Conservation (phyloP, 495 filamentous ascomycete genomes). For the Aspergillus biplanus region DNA sequence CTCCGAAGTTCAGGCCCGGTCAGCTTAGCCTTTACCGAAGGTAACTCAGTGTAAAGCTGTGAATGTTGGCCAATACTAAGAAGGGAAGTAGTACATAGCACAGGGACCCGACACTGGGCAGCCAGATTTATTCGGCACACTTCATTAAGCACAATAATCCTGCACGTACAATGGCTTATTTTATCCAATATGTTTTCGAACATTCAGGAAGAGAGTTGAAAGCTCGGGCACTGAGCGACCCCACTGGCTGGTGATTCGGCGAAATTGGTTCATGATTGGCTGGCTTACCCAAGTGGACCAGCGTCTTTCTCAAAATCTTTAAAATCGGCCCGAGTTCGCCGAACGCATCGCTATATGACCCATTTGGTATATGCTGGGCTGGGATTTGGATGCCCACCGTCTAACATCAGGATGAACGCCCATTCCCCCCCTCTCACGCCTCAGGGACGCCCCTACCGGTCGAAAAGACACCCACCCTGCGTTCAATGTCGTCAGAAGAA, state of each 20-base stretch:
- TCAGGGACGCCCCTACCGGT: slow-evolving; percentile 39
- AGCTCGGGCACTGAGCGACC: too few species aligned
- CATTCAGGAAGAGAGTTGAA: too few species aligned
- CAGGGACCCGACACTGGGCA: too few species aligned
- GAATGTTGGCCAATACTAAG: too few species aligned
- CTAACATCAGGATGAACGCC: not conserved
- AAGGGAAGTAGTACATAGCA: too few species aligned
- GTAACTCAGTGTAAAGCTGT: too few species aligned
- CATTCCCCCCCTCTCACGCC: not conserved
- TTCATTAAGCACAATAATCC: too few species aligned
- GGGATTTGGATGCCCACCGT: not conserved
- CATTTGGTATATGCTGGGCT: not conserved
- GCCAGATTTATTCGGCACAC: too few species aligned
- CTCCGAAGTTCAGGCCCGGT: too few species aligned
- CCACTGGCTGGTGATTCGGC: not conserved
- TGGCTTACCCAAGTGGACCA: not conserved
- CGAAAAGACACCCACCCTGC: slow-evolving; percentile 43
- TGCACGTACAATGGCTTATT: too few species aligned
- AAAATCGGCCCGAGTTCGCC: not conserved
- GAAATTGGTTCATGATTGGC: not conserved
- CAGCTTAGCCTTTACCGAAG: too few species aligned
- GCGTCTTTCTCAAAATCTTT: not conserved
- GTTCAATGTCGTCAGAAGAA: slow-evolving; percentile 44
- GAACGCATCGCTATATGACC: not conserved
- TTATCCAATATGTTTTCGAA: too few species aligned